phyloP scores from a whole-genome alignment of 352 stramenopile genomes.

The Phytophthora agathidicida region DNA sequence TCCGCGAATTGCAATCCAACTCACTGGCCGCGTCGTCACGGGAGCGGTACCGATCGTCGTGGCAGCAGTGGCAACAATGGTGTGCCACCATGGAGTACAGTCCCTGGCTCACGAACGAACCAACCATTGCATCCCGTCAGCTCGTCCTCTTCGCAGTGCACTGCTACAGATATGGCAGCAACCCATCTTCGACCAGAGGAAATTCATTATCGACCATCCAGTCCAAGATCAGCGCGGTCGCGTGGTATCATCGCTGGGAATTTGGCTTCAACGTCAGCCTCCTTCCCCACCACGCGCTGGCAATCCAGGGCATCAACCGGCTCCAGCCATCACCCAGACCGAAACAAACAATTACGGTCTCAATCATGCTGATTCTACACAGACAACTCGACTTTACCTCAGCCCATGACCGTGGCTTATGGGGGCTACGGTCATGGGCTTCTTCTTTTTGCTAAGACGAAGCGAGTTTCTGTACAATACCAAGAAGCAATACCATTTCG shows the following conservation, averaged over 20 bases:
- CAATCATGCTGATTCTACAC: slow-evolving; percentile 22
- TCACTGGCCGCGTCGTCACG: slow-evolving; percentile 13
- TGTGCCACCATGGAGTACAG: not conserved
- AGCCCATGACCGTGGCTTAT: slow-evolving; percentile 37
- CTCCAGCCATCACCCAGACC: slow-evolving; percentile 9
- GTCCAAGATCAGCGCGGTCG: slow-evolving; percentile 33
- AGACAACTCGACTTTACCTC: slow-evolving; percentile 13
- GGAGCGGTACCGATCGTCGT: not conserved
- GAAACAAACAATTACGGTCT: slow-evolving; percentile 23
- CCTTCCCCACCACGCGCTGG: slow-evolving; percentile 22
- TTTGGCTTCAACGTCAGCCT: slow-evolving; percentile 25
- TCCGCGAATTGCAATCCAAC: slow-evolving; percentile 9
- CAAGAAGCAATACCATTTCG: slow-evolving; percentile 18
- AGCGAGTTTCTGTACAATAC: slow-evolving; percentile 11
- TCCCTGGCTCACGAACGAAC: slow-evolving; percentile 5
- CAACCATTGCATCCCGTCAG: not conserved
- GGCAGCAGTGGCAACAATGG: slow-evolving; percentile 10
- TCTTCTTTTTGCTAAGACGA: slow-evolving; percentile 22
- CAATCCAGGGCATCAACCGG: slow-evolving; percentile 28
- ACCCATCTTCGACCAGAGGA: not conserved
- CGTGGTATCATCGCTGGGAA: slow-evolving; percentile 33
- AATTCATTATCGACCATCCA: slow-evolving; percentile 35
- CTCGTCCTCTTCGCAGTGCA: slow-evolving; percentile 13
- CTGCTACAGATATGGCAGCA: slow-evolving; percentile 10
- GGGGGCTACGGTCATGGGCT: slow-evolving; percentile 34